Base-by-base conservation (phyloP, 2,329 filamentous ascomycete genomes). In the Xylaria sp. region DNA sequence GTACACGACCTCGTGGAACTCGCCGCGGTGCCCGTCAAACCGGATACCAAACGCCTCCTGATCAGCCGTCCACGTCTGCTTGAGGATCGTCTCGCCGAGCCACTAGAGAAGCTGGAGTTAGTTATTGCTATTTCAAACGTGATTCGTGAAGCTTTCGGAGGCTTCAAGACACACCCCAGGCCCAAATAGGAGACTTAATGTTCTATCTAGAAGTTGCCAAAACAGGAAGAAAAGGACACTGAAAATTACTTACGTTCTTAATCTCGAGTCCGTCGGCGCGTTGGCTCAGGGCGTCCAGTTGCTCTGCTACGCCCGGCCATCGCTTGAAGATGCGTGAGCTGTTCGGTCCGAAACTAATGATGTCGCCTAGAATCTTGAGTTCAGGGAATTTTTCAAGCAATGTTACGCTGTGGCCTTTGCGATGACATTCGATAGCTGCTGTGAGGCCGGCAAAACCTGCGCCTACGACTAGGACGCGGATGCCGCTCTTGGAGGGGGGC, bases 381-480 rank as follows among this genome's bases (percentile, higher is more conserved):
- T 76, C 75, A 1, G 77, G 71, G 58, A 81, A 77, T 23, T 79
- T 81, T 59, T 84, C 83, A 40, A 82, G 74, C 15, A 81, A 73
- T 40, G 70, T 72, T 58, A 72, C 81, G 1, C 73, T 72, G 68
- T 86, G 83, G 6, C 85, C 85, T 68, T 86, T 84, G 43, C 81
- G 79, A 47, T 81, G 77, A 69, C 83, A 85, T 70, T 87, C 84
- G 62, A 87, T 86, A 38, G 84, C 85, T 10, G 84, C 83, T 15
- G 84, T 81, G 13, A 87, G 79, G 19, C 85, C 85, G 35, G 83
- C 85, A 61, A 87, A 86, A n/a, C 84, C 85, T 67, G 77, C 78
- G 25, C 81, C 81, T 13, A 83, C 80, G 38, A 83, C 76, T 11
- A 83, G 71, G 38, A 83, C 78, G 44, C 75, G 77, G 68, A 83